Conservation (phyloP, 306 rosid genomes). For the Urtica urens region DNA sequence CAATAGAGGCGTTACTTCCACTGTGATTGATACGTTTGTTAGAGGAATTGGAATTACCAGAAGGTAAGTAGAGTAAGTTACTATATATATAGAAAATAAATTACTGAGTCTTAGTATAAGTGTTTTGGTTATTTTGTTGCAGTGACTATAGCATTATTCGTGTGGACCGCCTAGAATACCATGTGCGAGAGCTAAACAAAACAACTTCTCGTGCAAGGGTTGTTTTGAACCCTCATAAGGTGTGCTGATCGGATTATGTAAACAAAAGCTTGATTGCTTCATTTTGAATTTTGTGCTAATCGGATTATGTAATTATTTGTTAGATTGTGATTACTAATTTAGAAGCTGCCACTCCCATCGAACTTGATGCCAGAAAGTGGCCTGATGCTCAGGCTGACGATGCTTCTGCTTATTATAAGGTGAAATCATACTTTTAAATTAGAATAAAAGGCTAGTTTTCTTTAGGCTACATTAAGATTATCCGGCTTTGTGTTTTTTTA, state of each 20-base stretch:
- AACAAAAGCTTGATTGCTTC: constrained; percentile 10
- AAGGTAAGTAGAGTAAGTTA: constrained; percentile 37
- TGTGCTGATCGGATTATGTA: constrained; percentile 23
- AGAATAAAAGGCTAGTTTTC: no score
- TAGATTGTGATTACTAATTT: constrained; percentile 86
- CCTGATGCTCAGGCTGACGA: constrained; percentile 75
- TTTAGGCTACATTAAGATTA: no score
- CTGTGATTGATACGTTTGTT: constrained; percentile 82
- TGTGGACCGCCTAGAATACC: constrained; percentile 78
- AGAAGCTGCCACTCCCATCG: constrained; percentile 49
- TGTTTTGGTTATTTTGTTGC: constrained; percentile 11
- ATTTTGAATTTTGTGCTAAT: constrained; percentile 10
- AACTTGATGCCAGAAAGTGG: constrained; percentile 81
- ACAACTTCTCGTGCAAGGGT: constrained; percentile 71
- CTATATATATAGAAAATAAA: no score
- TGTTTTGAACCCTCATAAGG: constrained; percentile 86
- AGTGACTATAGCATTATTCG: constrained; percentile 87
- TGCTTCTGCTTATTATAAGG: constrained; percentile 72
- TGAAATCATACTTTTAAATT: constrained; percentile 19
- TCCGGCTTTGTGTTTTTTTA: no score
- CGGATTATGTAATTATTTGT: constrained; percentile 14
- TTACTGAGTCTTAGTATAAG: not conserved
- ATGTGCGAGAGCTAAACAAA: constrained; percentile 81
- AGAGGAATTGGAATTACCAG: constrained; percentile 97
- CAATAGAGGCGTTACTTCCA: constrained; percentile 76